Evolutionary conservation across 176 grass and related monocot genomes (phyloP).

Genomic region (Eremochloa ophiuroides): DNA sequence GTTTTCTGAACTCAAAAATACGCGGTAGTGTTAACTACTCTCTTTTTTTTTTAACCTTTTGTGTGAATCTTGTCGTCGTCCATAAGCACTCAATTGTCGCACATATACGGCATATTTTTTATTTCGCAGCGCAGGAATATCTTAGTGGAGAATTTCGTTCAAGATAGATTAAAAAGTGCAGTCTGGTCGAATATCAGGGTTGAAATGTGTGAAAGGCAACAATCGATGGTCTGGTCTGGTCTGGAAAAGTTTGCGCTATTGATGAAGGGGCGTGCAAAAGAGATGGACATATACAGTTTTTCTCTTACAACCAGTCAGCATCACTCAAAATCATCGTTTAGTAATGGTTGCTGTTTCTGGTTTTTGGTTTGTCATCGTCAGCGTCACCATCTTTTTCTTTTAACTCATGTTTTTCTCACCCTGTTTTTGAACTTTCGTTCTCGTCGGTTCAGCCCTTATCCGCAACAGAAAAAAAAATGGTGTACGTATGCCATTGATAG

Average conservation of each 20-base stretch:
- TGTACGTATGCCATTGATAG: no score
- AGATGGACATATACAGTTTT: no score
- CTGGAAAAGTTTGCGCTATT: no score
- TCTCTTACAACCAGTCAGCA: no score
- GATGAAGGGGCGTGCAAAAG: not conserved
- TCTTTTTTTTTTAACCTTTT: not conserved
- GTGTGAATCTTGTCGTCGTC: not conserved
- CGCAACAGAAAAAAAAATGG: not conserved
- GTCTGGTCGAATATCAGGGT: not conserved
- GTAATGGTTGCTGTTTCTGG: not conserved
- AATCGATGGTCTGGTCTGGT: not conserved
- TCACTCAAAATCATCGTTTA: no score
- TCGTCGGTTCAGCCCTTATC: not conserved
- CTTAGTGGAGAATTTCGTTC: not conserved
- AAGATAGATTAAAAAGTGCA: not conserved
- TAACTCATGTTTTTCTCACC: not conserved
- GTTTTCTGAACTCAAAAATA: not conserved
- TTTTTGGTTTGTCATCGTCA: not conserved
- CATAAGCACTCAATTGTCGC: not conserved
- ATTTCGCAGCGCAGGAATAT: not conserved
- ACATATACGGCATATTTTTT: not conserved
- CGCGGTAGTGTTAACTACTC: not conserved
- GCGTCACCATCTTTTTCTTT: not conserved
- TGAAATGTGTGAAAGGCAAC: conserved; percentile 12
- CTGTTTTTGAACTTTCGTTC: not conserved